Conservation (phyloP, 768 basidiomycete species). For the Hygrophoropsis aurantiaca region DNA sequence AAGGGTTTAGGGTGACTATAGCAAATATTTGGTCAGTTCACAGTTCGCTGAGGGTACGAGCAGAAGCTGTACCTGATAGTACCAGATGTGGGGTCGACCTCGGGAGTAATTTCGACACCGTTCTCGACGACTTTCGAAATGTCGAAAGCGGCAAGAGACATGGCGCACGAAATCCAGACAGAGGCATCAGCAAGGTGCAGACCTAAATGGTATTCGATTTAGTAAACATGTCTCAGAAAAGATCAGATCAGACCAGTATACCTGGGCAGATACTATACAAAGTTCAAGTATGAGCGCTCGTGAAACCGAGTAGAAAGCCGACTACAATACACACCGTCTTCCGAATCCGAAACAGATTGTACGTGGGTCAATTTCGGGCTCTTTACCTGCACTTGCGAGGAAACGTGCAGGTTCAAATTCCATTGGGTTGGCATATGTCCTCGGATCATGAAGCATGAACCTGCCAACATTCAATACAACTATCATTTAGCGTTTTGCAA, state of each 20-base stretch:
- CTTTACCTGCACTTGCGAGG: constrained; percentile 34
- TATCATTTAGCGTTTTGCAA: constrained; percentile 9
- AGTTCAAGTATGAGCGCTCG: constrained; percentile 2
- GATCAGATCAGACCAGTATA: constrained; percentile 4
- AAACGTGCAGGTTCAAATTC: constrained; percentile 63
- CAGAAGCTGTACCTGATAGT: constrained; percentile 54
- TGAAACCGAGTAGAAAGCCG: constrained; percentile 2
- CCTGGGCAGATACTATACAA: constrained; percentile 27
- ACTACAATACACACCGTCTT: constrained; percentile 42
- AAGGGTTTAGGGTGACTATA: constrained; percentile 60
- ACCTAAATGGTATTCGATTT: constrained; percentile 30
- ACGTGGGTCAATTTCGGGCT: constrained; percentile 56
- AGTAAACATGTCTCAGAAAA: constrained; percentile 11
- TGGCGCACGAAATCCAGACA: constrained; percentile 42
- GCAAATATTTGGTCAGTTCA: constrained; percentile 3
- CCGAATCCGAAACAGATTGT: constrained; percentile 71
- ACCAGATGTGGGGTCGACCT: constrained; percentile 57
- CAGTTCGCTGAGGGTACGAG: neutral
- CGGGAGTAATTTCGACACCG: constrained; percentile 49
- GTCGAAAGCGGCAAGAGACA: constrained; percentile 48
- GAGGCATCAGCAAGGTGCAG: constrained; percentile 53
- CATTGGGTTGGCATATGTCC: constrained; percentile 51
- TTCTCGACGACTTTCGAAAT: constrained; percentile 45
- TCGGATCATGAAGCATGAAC: constrained; percentile 31
- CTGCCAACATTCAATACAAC: constrained; percentile 7